These are phyloP conservation scores for Penicillium coffeae DNA, from an alignment of 495 filamentous ascomycete genomes.

Conservation along the genomic window DNA sequence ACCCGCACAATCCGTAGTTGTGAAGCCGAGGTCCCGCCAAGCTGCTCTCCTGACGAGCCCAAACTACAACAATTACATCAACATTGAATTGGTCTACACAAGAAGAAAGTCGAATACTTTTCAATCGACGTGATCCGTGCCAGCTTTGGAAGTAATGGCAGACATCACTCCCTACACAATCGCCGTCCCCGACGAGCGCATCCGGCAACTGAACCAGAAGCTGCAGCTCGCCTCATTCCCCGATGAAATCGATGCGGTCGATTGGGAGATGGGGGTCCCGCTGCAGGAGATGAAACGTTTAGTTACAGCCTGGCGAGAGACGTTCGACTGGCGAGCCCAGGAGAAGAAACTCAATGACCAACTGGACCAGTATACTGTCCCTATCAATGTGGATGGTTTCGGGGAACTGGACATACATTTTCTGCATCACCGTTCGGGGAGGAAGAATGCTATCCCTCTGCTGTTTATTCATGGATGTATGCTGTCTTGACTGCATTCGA, in stretches of 20 bases:
- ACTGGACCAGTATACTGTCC: slow-evolving; percentile 36
- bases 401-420: slow-evolving; percentile 42
- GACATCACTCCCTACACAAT: slow-evolving; percentile 34
- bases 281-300: slow-evolving; percentile 45
- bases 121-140: neutral
- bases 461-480: slow-evolving; percentile 61
- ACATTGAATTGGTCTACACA: neutral
- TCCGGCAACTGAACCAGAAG: slow-evolving; percentile 38
- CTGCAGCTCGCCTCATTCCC: slow-evolving; percentile 42
- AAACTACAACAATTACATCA: no score
- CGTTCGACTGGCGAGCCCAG: slow-evolving; percentile 47
- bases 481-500: neutral
- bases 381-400: slow-evolving; percentile 33
- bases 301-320: slow-evolving; percentile 38
- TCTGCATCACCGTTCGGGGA: slow-evolving; percentile 52
- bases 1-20: no score
- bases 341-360: slow-evolving; percentile 39
- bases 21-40: no score
- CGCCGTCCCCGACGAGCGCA: slow-evolving; percentile 34
- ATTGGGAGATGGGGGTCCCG: slow-evolving; percentile 49
- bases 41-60: no score
- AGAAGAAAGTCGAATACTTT: neutral
- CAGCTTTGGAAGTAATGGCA: slow-evolving; percentile 3
- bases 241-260: slow-evolving; percentile 40
- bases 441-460: slow-evolving; percentile 51